Evolutionary conservation across 192 early-diverging fungal species (phyloP), one percentile per base, ranked within the genome.

Genomic region (Umbelopsis vinacea): DNA sequence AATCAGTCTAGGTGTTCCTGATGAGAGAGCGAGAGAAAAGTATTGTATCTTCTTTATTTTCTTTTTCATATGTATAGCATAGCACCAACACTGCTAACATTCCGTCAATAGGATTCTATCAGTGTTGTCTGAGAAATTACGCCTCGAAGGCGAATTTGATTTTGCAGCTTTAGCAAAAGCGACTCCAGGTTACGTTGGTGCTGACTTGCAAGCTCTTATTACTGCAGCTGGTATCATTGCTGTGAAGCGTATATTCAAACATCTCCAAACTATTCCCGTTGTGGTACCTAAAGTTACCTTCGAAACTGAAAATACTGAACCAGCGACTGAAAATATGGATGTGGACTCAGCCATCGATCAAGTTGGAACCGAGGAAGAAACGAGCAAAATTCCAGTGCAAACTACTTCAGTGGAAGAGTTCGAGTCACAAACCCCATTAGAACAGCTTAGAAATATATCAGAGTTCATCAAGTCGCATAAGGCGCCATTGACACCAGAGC

Each of bases 111-210:
- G 89, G 70, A 96, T 96, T 72, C 81, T 96, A 23, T 80, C 75
- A 24, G 94, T 95, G 19, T 79, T 96, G 66, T 86, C 89, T n/a
- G 80, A 79, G 14, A 94, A 94, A 68, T 81, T 97, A 46, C 84
- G 88, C 15, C 73, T 98, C 12, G 80, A 90, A 2, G 96, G 95
- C 22, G 90, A 92, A 52, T 91, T 99, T 82, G 92, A 97, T 78
- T 90, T 91, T 66, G 76, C 78, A 24, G 83, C 86, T 55, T 83
- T 99, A 37, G 96, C 97, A 22, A 95, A 93, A 70, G 73, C 91
- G 74, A 98, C 97, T 3, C 97, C 97, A 21, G 97, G 97, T 11
- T 99, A 95, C 83, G 97, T 99, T 5, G 97, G 97, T 47, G 97
- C 97, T 9, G 97, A 99, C 88, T 82, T 99, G 57, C 94, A 92